Percentiles rank a stretch among this genome's conserved stretches.
Conservation (phyloP, 1,284 basidiomycete genomes). For the Inonotus hispidus region DNA sequence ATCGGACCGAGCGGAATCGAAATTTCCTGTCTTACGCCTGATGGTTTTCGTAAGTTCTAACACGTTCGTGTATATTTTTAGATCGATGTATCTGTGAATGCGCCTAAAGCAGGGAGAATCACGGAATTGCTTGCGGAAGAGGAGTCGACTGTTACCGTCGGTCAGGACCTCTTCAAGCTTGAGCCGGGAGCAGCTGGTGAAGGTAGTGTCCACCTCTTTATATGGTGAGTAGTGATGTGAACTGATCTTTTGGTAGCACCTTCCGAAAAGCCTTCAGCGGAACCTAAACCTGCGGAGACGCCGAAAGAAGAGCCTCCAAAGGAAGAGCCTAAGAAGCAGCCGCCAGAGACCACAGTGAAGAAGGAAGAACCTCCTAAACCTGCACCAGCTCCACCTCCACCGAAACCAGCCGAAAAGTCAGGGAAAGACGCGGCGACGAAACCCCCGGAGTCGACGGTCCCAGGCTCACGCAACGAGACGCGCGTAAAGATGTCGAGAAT, state of each 20-base stretch:
- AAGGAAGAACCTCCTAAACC: slow-evolving; percentile 41
- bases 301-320: slow-evolving; percentile 35
- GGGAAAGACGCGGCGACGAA: slow-evolving; percentile 27
- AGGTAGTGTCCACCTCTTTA: slow-evolving; percentile 29
- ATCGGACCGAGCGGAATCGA: no score
- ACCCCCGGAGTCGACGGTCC: slow-evolving; percentile 33
- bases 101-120: slow-evolving; percentile 85
- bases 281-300: slow-evolving; percentile 32
- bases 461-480: slow-evolving; percentile 77
- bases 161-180: slow-evolving; percentile 91
- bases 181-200: slow-evolving; percentile 76
- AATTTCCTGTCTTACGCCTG: no score
- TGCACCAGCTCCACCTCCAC: slow-evolving; percentile 25
- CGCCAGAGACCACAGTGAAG: slow-evolving; percentile 28
- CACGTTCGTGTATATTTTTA: slow-evolving; percentile 29
- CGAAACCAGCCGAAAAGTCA: slow-evolving; percentile 26
- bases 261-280: slow-evolving; percentile 30
- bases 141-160: slow-evolving; percentile 92
- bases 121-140: slow-evolving; percentile 84
- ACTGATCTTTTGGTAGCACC: slow-evolving; percentile 16
- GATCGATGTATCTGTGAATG: slow-evolving; percentile 98
- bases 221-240: not conserved
- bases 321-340: slow-evolving; percentile 47
- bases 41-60: not conserved
- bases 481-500: slow-evolving; percentile 97